Evolutionary conservation across 345 rosid genomes (phyloP), one percentile per base, ranked within the genome.

Genomic region (Citrus reticulata): DNA sequence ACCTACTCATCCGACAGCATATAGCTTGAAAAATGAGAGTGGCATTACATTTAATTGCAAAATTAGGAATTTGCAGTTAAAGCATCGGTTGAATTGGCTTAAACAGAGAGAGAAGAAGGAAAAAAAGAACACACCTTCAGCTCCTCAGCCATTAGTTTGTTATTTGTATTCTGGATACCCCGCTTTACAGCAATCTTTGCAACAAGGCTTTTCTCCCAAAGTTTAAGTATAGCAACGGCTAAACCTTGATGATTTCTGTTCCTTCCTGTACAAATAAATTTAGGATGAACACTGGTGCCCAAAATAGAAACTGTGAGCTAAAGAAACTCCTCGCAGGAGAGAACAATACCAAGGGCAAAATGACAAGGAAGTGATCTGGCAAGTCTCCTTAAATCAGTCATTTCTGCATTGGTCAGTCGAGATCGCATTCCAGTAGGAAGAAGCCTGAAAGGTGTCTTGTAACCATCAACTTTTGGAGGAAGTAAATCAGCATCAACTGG

Each of bases 341-440:
- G 61, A 77, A 82, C 42, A 87, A 73, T 90, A 94, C 99, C 99
- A 4, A 97, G 97, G 79, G 99, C 93, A 87, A 97, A 97, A 87
- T 97, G 99, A 76, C 97, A 90, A 24, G 99, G 99, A 77, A 97
- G 94, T 29, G 90, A 86, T 87, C 90, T 93, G 75, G 98, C 98
- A 78, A 89, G 77, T 86, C 92, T 97, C 83, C 98, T 85, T 77
- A 94, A 86, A 88, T 92, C 86, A 62, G 98, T 94, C 98, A 97
- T 94, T 87, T 97, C 99, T 4, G 92, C 98, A 87, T 92, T 92
- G 22, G 99, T 97, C 75, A 97, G 93, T 65, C 90, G 81, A 32
- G 98, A 88, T 72, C 99, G 87, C 98, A 93, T 93, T 85, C 97
- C 97, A 35, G 93, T 86, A 76, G 99, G 99, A 83, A 97, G 99